Base-by-base conservation (phyloP, 164 flowering plant genomes). In the Piper betle region DNA sequence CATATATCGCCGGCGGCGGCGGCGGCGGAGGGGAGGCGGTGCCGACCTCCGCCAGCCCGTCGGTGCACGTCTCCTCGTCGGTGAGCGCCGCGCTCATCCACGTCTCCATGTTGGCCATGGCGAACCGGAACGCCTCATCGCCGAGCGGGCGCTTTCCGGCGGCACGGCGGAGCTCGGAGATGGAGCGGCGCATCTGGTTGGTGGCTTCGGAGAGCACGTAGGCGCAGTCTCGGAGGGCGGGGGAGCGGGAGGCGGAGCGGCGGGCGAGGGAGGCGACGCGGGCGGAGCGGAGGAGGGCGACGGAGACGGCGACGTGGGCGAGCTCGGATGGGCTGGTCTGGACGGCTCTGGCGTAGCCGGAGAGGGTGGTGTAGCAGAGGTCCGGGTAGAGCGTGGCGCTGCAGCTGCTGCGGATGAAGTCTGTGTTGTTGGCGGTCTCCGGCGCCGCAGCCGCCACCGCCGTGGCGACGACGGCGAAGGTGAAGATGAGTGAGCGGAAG, bases 41-140 rank as follows among this genome's bases (percentile, higher is more conserved):
- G 0, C 55, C 20, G 20, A 75, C 89, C 5, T 70, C 88, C 42
- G 79, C 76, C 46, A 92, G 81, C 25, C 91, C 96, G 63, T 92
- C 98, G 50, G 79, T 74, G 58, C 98, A 92, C 65, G 96, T 88
- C 63, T 85, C 89, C 79, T 85, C 84, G 62, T 87, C 79, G 11
- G 93, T 84, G 39, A 91, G 67, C 3, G 91, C 95, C 0, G 97
- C 95, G 74, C 97, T 91, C 92, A 91, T 87, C 95, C 95, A 91
- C 74, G 97, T 91, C 82, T 87, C 91, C 69, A 88, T 91, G 70
- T 91, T 86, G 60, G 81, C 76, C 79, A 83, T 67, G 75, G 70
- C 84, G 52, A 87, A 85, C 78, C 72, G 57, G 56, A 84, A 68
- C 66, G 71, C 59, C 65, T 64, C 78, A 0, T 46, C 50, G 12